phyloP scores from a whole-genome alignment of 2,329 filamentous ascomycete genomes.

The Daldinia sp. region DNA sequence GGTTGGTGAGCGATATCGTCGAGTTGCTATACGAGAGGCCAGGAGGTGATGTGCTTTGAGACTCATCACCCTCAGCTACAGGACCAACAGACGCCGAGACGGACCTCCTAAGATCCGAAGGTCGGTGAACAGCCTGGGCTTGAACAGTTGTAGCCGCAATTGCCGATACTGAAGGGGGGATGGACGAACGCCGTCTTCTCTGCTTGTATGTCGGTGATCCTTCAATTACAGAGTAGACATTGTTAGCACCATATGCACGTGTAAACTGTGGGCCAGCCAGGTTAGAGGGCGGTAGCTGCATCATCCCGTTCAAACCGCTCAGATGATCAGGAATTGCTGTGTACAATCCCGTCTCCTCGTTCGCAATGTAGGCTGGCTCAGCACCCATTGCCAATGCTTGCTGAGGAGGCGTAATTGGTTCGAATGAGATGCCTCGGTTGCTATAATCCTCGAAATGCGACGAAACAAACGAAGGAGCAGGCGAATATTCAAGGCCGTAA shows the following conservation, averaged over 20 bases:
- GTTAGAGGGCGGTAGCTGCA: constrained; percentile 88
- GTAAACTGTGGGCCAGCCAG: constrained; percentile 82
- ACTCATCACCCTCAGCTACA: constrained; percentile 80
- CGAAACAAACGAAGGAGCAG: constrained; percentile 97
- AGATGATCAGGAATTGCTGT: constrained; percentile 91
- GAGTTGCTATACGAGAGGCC: constrained; percentile 77
- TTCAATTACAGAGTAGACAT: constrained; percentile 95
- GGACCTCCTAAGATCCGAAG: constrained; percentile 90
- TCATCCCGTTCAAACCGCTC: constrained; percentile 82
- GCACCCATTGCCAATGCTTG: constrained; percentile 81
- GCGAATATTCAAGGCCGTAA: constrained; percentile 94
- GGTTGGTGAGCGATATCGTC: constrained; percentile 66
- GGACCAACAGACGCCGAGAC: constrained; percentile 88
- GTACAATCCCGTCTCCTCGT: constrained; percentile 96
- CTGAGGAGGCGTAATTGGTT: constrained; percentile 95
- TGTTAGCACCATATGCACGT: constrained; percentile 74
- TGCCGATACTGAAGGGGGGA: constrained; percentile 78
- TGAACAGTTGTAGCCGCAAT: constrained; percentile 72
- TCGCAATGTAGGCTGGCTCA: constrained; percentile 96
- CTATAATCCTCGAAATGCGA: constrained; percentile 98
- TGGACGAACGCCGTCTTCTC: constrained; percentile 89
- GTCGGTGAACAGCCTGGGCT: constrained; percentile 71
- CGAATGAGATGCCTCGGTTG: constrained; percentile 93
- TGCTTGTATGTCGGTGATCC: constrained; percentile 99
- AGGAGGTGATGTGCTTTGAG: constrained; percentile 79